These are phyloP conservation scores for Zygosaccharomyces gambellarensis DNA, from an alignment of 805 yeast genomes.

Conservation along the genomic window DNA sequence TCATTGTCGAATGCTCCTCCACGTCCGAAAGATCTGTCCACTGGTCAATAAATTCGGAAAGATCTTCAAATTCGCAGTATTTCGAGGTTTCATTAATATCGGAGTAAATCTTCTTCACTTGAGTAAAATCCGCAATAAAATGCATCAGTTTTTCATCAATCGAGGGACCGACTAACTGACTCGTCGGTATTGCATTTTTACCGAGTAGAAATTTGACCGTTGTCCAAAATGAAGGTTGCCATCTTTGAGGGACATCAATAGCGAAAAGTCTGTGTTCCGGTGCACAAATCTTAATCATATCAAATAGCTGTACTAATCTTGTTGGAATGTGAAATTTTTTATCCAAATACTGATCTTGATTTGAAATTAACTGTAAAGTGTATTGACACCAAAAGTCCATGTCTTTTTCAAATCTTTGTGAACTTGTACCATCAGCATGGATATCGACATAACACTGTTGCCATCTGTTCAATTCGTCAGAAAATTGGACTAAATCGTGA, in stretches of 20 bases:
- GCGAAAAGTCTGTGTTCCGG: slow-evolving; percentile 29
- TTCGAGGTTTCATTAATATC: slow-evolving; percentile 16
- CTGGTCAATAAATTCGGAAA: slow-evolving; percentile 22
- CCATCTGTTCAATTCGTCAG: slow-evolving; percentile 15
- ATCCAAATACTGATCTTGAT: neutral
- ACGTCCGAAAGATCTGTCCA: slow-evolving; percentile 22
- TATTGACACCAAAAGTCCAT: slow-evolving; percentile 27
- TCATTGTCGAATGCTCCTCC: neutral
- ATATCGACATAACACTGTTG: slow-evolving; percentile 26
- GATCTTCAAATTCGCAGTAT: slow-evolving; percentile 18
- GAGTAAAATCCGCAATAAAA: slow-evolving; percentile 19
- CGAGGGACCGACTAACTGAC: slow-evolving; percentile 12
- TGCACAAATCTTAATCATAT: slow-evolving; percentile 18
- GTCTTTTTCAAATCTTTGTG: slow-evolving; percentile 12
- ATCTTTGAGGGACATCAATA: slow-evolving; percentile 25
- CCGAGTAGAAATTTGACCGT: slow-evolving; percentile 9
- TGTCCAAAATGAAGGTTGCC: slow-evolving; percentile 13
- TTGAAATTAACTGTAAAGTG: slow-evolving; percentile 13
- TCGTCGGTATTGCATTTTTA: slow-evolving; percentile 7
- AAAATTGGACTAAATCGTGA: slow-evolving; percentile 26
- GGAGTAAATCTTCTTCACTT: slow-evolving; percentile 19
- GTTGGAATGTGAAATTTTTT: slow-evolving; percentile 23
- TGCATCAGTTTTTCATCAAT: slow-evolving; percentile 2
- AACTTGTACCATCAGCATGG: slow-evolving; percentile 6
- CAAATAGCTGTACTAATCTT: slow-evolving; percentile 25